These are phyloP conservation scores for Kwoniella europaea DNA, from an alignment of 768 basidiomycete genomes.

Conservation along the genomic window DNA sequence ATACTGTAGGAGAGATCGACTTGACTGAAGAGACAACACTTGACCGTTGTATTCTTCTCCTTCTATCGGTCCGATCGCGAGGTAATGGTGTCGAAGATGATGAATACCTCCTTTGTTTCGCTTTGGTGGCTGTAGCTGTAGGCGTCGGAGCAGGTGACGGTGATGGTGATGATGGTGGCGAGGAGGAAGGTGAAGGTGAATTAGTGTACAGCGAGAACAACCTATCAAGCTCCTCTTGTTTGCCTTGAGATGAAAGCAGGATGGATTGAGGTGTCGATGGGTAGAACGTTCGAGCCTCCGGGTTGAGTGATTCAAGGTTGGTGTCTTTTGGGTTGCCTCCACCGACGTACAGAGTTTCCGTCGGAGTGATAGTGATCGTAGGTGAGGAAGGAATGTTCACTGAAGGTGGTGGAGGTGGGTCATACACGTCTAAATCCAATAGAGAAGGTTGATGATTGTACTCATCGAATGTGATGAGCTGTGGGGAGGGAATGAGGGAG, in stretches of 20 bases:
- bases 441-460: not conserved
- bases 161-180: not conserved
- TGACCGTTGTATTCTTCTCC: not conserved
- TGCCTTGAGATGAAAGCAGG: not conserved
- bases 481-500: not conserved
- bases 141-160: not conserved
- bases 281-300: not conserved
- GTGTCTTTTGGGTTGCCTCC: not conserved
- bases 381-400: too few relatives aligned
- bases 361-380: not conserved
- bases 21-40: not conserved
- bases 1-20: not conserved
- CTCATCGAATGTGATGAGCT: not conserved
- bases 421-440: not conserved
- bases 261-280: constrained; percentile 5
- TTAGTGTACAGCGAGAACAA: not conserved
- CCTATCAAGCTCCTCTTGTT: not conserved
- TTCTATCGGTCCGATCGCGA: not conserved
- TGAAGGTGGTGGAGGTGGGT: not conserved
- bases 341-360: not conserved
- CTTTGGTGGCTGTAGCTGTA: not conserved
- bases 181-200: not conserved
- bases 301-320: constrained; percentile 1
- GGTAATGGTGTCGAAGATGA: not conserved
- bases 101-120: not conserved